Percentiles rank a stretch among this genome's conserved stretches.
These are phyloP conservation scores for Acer yangbiense DNA, from an alignment of 345 rosid species.

Conservation along the genomic window DNA sequence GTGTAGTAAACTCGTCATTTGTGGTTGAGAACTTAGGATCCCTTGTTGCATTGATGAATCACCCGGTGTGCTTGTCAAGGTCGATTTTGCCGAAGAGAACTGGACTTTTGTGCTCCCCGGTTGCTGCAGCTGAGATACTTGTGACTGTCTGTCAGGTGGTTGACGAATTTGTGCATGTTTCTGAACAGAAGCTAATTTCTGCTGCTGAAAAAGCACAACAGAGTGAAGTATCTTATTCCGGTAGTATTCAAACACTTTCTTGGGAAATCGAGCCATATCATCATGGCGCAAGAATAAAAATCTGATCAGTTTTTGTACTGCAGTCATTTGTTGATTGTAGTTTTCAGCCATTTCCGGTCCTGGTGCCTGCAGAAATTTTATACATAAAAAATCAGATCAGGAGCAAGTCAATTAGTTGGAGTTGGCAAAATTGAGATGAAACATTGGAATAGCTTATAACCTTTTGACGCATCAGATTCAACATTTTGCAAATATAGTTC, in stretches of 20 bases:
- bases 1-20: not conserved
- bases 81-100: not conserved
- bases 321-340: not conserved
- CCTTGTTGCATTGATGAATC: conserved; percentile 17
- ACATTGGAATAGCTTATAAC: not conserved
- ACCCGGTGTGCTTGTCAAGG: conserved; percentile 1
- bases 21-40: conserved; percentile 12
- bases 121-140: conserved; percentile 6
- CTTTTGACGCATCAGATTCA: not conserved
- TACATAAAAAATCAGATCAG: not conserved
- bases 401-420: not conserved
- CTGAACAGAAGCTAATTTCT: not conserved
- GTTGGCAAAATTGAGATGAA: not conserved
- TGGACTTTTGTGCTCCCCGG: not conserved
- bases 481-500: not conserved
- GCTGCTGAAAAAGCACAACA: not conserved
- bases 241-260: not conserved
- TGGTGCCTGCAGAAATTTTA: conserved; percentile 15
- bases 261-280: not conserved
- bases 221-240: not conserved
- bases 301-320: conserved; percentile 6
- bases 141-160: conserved; percentile 10
- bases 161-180: not conserved
- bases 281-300: not conserved
- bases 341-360: not conserved